Conservation (phyloP, 106 monocot species). For the Xerophyta viscosa region DNA sequence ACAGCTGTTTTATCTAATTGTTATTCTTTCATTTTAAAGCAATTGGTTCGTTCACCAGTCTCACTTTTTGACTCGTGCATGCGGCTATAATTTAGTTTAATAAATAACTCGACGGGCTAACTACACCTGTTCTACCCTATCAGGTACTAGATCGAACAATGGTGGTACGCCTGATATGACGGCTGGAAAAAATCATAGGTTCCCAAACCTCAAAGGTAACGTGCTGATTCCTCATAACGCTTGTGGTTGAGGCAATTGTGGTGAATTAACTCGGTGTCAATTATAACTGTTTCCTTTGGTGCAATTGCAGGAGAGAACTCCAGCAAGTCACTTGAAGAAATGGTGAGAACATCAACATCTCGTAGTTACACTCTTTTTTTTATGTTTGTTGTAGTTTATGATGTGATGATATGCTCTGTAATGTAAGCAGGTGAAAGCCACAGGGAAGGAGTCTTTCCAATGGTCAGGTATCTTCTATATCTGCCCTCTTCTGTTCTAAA, state of each 20-base stretch:
- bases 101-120: too few species aligned
- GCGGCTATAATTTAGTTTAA: too few species aligned
- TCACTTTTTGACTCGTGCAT: too few species aligned
- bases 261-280: too few species aligned
- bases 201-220: constrained; percentile 52
- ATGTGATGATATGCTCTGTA: not conserved
- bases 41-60: too few species aligned
- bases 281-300: constrained; percentile 3
- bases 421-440: constrained; percentile 55
- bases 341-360: constrained; percentile 28
- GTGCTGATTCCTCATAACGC: too few species aligned
- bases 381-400: not conserved
- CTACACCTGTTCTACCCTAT: too few species aligned
- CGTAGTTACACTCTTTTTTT: not conserved
- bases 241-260: too few species aligned
- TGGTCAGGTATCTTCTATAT: too few species aligned
- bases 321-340: constrained; percentile 62
- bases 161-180: constrained; percentile 21
- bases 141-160: constrained; percentile 19
- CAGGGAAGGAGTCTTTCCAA: constrained; percentile 70
- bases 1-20: too few species aligned
- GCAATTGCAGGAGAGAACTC: constrained; percentile 59
- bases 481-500: too few species aligned
- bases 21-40: too few species aligned
- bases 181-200: constrained; percentile 30